Conservation (phyloP, 163 green algal genomes). For the Scenedesmus sp. region DNA sequence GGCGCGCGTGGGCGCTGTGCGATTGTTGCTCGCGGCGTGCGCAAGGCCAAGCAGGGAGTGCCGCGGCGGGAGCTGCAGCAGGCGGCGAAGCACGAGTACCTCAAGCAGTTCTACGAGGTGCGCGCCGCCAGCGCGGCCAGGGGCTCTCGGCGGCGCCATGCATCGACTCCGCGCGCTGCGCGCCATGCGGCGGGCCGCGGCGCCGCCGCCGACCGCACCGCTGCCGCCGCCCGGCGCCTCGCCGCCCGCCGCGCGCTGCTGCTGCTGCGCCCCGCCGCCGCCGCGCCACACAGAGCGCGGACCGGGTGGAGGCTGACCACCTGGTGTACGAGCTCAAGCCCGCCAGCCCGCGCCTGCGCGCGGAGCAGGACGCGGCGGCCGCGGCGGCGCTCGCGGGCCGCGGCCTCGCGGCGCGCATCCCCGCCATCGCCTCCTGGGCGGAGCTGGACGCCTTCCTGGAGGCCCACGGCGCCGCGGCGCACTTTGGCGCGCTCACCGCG, state of each 20-base stretch:
- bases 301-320: constrained; percentile 28
- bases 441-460: constrained; percentile 8
- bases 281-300: constrained; percentile 28
- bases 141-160: too few species aligned
- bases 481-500: constrained; percentile 26
- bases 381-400: constrained; percentile 18
- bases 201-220: too few species aligned
- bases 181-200: too few species aligned
- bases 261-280: too few species aligned
- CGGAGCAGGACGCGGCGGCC: neutral
- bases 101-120: constrained; percentile 40
- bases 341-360: constrained; percentile 15
- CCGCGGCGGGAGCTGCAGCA: constrained; percentile 45
- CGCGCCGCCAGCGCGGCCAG: too few species aligned
- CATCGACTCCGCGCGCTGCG: too few species aligned
- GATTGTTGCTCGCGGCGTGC: too few species aligned
- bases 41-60: neutral
- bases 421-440: neutral
- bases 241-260: neutral
- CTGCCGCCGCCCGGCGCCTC: neutral
- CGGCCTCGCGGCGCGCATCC: constrained; percentile 5
- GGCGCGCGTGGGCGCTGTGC: neutral
- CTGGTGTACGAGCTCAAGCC: constrained; percentile 30
- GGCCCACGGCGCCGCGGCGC: constrained; percentile 12
- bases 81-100: constrained; percentile 32